phyloP scores from a whole-genome alignment of 768 basidiomycete species.

The Amanita rimosa region DNA sequence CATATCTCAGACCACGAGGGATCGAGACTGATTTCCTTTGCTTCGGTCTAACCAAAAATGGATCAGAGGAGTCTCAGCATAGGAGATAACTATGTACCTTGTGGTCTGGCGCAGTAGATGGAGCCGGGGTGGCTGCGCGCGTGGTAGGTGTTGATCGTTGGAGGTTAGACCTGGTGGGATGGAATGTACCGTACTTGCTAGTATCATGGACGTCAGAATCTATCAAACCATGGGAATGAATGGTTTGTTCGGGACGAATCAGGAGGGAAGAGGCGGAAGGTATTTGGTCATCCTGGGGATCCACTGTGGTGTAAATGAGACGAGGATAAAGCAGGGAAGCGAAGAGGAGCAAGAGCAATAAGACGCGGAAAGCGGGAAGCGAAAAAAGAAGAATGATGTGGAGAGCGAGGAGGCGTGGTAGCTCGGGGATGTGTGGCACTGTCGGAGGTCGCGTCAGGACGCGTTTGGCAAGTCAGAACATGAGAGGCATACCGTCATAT shows the following conservation, averaged over 20 bases:
- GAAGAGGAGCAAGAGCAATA: conserved; percentile 51
- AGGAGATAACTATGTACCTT: conserved; percentile 20
- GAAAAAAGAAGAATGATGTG: conserved; percentile 25
- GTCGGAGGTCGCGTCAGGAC: conserved; percentile 7
- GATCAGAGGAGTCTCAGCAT: not conserved
- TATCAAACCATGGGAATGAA: conserved; percentile 28
- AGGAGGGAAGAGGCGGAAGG: conserved; percentile 43
- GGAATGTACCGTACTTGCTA: conserved; percentile 73
- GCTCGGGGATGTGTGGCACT: conserved; percentile 19
- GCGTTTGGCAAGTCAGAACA: conserved; percentile 8
- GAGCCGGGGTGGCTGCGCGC: conserved; percentile 37
- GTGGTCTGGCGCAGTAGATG: conserved; percentile 24
- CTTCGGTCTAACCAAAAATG: conserved; percentile 18
- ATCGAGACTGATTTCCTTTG: conserved; percentile 44
- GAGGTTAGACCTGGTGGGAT: conserved; percentile 32
- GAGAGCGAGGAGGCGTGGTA: conserved; percentile 15
- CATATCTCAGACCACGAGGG: conserved; percentile 65
- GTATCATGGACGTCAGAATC: conserved; percentile 31
- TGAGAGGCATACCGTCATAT: conserved; percentile 21
- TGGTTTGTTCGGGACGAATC: conserved; percentile 35
- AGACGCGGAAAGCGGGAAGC: conserved; percentile 54
- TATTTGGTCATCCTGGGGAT: conserved; percentile 26
- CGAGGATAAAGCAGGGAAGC: conserved; percentile 53
- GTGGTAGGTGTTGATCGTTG: conserved; percentile 45
- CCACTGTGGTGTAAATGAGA: conserved; percentile 46